Base-by-base conservation (phyloP, 2,329 filamentous ascomycete genomes). In the Nigrograna mackinnonii region DNA sequence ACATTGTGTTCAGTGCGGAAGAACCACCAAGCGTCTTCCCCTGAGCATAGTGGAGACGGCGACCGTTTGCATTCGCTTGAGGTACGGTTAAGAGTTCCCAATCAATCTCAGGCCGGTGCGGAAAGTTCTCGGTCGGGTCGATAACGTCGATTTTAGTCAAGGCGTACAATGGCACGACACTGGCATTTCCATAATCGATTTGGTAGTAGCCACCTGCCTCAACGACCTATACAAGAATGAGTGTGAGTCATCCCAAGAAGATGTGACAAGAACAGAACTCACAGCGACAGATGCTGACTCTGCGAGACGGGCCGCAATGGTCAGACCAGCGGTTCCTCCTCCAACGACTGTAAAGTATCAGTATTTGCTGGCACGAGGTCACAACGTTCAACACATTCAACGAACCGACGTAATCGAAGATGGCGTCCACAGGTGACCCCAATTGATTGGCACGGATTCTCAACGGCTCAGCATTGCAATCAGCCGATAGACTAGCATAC, bases 41-140 rank as follows among this genome's bases (percentile, higher is more conserved):
- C 1, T 55, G 41, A 4, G 60, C 48, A 46, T 66, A 65, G 19
- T 62, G 51, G 9, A 65, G 24, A 16, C 18, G 13, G 6, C 53
- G 24, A 16, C 43, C 36, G 43, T 55, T 51, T 3, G 48, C 43
- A 6, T 49, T 53, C 3, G 45, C 44, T 43, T 67, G 61, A 14
- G 60, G 58, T 3, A 37, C 37, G 1, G 63, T 64, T n/a, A 53
- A 36, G 35, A 66, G 60, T 13, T 46, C 44, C 60, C 62, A 68
- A 38, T 66, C 62, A 3, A 64, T 50, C 2, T 14, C 54, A 52
- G 16, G 47, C 54, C 4, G 58, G 58, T 5, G 54, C 55, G 2
- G 42, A 35, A 49, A 46, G 14, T 34, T 35, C 16, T 20, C 19
- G 18, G 43, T 32, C 12, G 40, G 43, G 30, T 49, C 43, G 32